Base-by-base conservation (phyloP, 2,329 filamentous ascomycete species). In the Penicillium janthinellum region DNA sequence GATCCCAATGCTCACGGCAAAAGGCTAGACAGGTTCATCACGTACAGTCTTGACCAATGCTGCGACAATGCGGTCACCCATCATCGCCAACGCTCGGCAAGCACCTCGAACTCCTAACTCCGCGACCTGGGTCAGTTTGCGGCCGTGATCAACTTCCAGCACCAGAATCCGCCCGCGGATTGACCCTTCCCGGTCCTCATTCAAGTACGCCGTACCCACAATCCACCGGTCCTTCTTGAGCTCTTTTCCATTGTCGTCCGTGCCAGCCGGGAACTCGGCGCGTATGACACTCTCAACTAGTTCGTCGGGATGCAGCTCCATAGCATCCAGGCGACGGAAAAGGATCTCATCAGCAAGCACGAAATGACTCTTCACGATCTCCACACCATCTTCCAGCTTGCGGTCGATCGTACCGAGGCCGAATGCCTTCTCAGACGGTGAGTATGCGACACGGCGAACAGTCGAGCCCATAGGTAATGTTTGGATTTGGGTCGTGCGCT, bases 271-370 rank as follows among this genome's bases (percentile, higher is more conserved):
- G 12, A 97, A 82, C 66, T 91, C 86, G 5, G 91, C 88, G 37
- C 91, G 86, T 59, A 96, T 88, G 7, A 96, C 88, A 62, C 89
- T 88, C 75, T 98, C 95, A 3, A 97, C 86, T 48, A 98, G 79
- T 76, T 99, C 95, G 14, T 85, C 81, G 45, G 82, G 75, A 35
- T 84, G 79, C 8, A 98, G 78, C 6, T 83, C 73, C 63, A 90
- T 89, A 0, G 88, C 86, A 66, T 90, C 91, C 0, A 97, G 81
- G 54, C 89, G 85, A 61, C 90, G 87, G 75, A 98, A 96, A 17
- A 91, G 81, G 37, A 97, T 87, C 71, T 98, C 95, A 68, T 99
- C 94, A 0, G 96, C 92, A 1, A 99, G 84, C 69, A 89, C 89
- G 71, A 99, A 90, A n/a, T 88, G 88, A 68, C 90, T 94, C 10